phyloP scores from a whole-genome alignment of 2,329 filamentous ascomycete species.

The Colletotrichum lentis region DNA sequence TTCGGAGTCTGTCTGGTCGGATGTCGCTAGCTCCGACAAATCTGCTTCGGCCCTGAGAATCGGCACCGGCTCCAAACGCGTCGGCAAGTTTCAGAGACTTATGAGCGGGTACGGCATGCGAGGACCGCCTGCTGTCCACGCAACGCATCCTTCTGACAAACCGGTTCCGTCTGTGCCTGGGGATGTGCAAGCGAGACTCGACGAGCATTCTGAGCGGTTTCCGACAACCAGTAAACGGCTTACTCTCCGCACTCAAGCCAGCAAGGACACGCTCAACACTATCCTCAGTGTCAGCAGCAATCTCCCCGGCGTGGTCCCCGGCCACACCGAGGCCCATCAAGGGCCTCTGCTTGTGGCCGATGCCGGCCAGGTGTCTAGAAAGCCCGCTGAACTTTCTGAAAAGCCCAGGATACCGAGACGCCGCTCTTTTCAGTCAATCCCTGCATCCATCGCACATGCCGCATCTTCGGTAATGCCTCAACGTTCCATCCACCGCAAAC shows the following conservation, averaged over 20 bases:
- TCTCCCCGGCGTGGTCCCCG: slow-evolving; percentile 40
- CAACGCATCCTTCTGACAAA: slow-evolving; percentile 47
- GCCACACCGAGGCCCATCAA: slow-evolving; percentile 8
- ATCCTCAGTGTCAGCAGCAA: slow-evolving; percentile 60
- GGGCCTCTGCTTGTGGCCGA: neutral
- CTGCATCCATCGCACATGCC: slow-evolving; percentile 34
- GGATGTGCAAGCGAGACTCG: slow-evolving; percentile 49
- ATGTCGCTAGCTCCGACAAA: slow-evolving; percentile 44
- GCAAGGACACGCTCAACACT: slow-evolving; percentile 58
- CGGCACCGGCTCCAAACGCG: slow-evolving; percentile 42
- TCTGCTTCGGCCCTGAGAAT: slow-evolving; percentile 48
- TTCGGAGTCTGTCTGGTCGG: slow-evolving; percentile 42
- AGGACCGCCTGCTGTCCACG: slow-evolving; percentile 45
- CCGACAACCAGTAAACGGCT: slow-evolving; percentile 49
- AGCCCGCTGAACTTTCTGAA: neutral
- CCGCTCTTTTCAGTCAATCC: slow-evolving; percentile 34
- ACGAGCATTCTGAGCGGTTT: slow-evolving; percentile 47
- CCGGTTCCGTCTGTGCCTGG: slow-evolving; percentile 49
- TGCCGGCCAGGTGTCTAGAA: slow-evolving; percentile 5
- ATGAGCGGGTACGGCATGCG: slow-evolving; percentile 47
- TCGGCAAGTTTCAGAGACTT: slow-evolving; percentile 50
- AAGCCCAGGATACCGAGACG: slow-evolving; percentile 25
- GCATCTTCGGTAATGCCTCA: slow-evolving; percentile 37
- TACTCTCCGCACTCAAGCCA: slow-evolving; percentile 51
- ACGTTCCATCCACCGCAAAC: slow-evolving; percentile 35